Evolutionary conservation across 257 asterid species (phyloP).

Genomic region (Solanum gandarillasii): DNA sequence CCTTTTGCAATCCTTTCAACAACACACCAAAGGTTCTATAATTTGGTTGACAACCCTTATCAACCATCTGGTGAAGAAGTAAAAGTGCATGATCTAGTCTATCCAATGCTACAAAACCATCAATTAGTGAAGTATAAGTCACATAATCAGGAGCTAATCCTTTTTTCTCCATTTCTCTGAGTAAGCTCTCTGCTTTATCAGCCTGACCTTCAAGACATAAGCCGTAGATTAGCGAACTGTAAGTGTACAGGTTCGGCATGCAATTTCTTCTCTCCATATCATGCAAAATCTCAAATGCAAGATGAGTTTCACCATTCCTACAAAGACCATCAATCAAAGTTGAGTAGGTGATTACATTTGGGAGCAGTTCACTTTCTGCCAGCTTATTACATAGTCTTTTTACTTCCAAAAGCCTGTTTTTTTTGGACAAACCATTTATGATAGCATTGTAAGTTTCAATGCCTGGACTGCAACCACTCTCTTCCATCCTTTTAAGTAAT

Average conservation of each 20-base stretch:
- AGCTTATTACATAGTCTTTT: conserved; percentile 42
- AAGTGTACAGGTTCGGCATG: conserved; percentile 71
- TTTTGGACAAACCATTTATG: conserved; percentile 56
- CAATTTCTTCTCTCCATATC: conserved; percentile 59
- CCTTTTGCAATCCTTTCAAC: conserved; percentile 67
- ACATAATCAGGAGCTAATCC: conserved; percentile 64
- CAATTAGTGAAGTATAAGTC: conserved; percentile 65
- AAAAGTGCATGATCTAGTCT: conserved; percentile 57
- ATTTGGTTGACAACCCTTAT: conserved; percentile 62
- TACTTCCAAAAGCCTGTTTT: conserved; percentile 50
- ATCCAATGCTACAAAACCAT: conserved; percentile 59
- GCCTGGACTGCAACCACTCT: conserved; percentile 41
- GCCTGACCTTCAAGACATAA: conserved; percentile 59
- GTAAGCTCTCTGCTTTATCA: conserved; percentile 50
- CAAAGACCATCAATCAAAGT: conserved; percentile 76
- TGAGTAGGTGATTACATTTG: conserved; percentile 74
- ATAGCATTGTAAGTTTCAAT: conserved; percentile 63
- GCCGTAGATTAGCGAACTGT: conserved; percentile 68
- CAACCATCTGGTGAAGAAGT: conserved; percentile 50
- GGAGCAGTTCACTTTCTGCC: conserved; percentile 47
- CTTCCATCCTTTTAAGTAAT: conserved; percentile 44
- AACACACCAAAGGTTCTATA: conserved; percentile 51
- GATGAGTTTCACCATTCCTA: conserved; percentile 41
- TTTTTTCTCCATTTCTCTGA: conserved; percentile 48
- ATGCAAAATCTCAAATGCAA: conserved; percentile 62